Percentiles rank a stretch among this genome's conserved stretches.
Conservation (phyloP, 352 stramenopile genomes). For the Albugo candida region DNA sequence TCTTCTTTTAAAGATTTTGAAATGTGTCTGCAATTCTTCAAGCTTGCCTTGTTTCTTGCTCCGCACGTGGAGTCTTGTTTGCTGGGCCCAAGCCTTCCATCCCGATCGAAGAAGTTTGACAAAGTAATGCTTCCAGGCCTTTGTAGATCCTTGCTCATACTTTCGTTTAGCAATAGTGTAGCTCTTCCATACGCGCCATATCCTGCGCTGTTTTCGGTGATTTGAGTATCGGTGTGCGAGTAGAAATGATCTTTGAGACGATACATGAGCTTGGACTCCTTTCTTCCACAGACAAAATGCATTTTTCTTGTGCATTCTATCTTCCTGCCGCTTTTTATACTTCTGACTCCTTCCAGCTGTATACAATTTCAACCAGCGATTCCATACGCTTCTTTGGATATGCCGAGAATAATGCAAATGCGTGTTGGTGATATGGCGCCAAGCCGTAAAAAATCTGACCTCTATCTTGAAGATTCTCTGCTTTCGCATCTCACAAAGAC, state of each 20-base stretch:
- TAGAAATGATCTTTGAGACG: slow-evolving; percentile 20
- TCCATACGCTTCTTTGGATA: neutral
- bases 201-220: slow-evolving; percentile 30
- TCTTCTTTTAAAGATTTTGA: slow-evolving; percentile 22
- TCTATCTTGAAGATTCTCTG: neutral
- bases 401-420: slow-evolving; percentile 10
- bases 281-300: slow-evolving; percentile 22
- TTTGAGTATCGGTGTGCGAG: slow-evolving; percentile 42
- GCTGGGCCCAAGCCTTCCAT: slow-evolving; percentile 28
- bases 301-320: slow-evolving; percentile 7
- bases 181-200: slow-evolving; percentile 66
- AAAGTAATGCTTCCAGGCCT: slow-evolving; percentile 62
- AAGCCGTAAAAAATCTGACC: neutral
- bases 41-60: slow-evolving; percentile 26
- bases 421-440: neutral
- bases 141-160: slow-evolving; percentile 44
- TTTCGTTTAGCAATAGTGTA: slow-evolving; percentile 44
- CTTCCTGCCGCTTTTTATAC: neutral
- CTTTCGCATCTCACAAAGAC: neutral
- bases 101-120: slow-evolving; percentile 31
- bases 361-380: slow-evolving; percentile 5
- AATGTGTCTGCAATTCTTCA: slow-evolving; percentile 20
- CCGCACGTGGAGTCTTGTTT: slow-evolving; percentile 20
- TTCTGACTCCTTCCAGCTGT: neutral
- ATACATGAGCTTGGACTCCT: slow-evolving; percentile 12